phyloP scores from a whole-genome alignment of 345 rosid genomes.

The Murraya paniculata region DNA sequence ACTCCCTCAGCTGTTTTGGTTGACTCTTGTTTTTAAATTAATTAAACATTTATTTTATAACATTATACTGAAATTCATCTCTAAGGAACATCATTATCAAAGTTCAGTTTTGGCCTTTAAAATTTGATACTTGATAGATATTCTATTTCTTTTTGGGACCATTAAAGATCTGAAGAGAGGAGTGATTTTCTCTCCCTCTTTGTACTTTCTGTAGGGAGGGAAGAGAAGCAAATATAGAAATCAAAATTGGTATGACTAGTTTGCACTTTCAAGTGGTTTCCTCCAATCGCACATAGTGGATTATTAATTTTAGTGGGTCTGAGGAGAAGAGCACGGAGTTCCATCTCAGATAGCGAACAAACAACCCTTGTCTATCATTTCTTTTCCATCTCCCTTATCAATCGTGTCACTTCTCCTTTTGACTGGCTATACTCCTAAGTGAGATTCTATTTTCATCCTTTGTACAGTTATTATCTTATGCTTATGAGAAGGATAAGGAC shows the following conservation, averaged over 20 bases:
- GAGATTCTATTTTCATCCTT: neutral
- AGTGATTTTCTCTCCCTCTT: neutral
- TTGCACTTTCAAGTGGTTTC: neutral
- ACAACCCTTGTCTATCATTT: neutral
- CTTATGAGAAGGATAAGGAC: neutral
- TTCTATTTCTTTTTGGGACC: neutral
- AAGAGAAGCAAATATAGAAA: neutral
- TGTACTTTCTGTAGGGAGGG: neutral
- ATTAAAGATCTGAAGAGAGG: neutral
- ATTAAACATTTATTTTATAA: neutral
- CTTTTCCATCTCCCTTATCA: neutral
- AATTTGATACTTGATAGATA: neutral
- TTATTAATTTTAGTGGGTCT: neutral
- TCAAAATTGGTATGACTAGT: neutral
- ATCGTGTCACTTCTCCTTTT: neutral
- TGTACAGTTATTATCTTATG: neutral
- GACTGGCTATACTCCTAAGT: neutral
- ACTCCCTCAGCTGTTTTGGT: neutral
- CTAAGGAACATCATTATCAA: neutral
- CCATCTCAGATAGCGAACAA: too few relatives aligned
- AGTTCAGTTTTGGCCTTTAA: neutral
- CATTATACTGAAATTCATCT: neutral
- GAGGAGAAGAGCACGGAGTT: neutral
- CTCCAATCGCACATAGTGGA: neutral
- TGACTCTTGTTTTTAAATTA: neutral